Evolutionary conservation across 192 early-diverging fungal genomes (phyloP), one percentile per base, ranked within the genome.

Genomic region (Chytriomyces sp.): DNA sequence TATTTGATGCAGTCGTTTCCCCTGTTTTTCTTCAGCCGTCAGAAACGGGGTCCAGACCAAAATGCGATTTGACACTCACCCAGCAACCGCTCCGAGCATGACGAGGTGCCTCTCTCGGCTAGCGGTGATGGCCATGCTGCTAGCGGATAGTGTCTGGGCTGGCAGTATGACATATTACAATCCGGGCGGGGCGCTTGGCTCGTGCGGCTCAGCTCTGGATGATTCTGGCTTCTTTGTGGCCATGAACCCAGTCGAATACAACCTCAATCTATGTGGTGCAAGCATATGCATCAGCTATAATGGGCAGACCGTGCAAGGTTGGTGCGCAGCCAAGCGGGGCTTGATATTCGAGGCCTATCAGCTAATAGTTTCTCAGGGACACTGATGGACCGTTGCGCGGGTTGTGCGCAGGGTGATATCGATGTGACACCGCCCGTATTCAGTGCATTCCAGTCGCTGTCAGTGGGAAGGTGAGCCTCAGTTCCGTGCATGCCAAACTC

Each of bases 81-180:
- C n/a, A n/a, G n/a, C n/a, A n/a, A n/a, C n/a, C n/a, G n/a, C n/a
- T n/a, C n/a, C n/a, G n/a, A n/a, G n/a, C n/a, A n/a, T n/a, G n/a
- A n/a, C n/a, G n/a, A n/a, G n/a, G n/a, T n/a, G n/a, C n/a, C n/a
- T n/a, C n/a, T n/a, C n/a, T n/a, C n/a, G n/a, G n/a, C n/a, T n/a
- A n/a, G n/a, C n/a, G n/a, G n/a, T n/a, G n/a, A n/a, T n/a, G n/a
- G n/a, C n/a, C n/a, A 49, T 49, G 44, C 44, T n/a, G 44, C 44
- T 49, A 22, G 14, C 17, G 44, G 2, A 14, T 2, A 14, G 22
- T 14, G 44, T 22, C 44, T 22, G 14, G 17, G 44, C 28, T 28
- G 65, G 65, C 3, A 31, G 26, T 32, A 52, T 68, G 65, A 68
- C 65, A 19, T 68, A 68, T 36, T 68, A 68, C 34, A 55, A 68